These are phyloP conservation scores for Fusarium coicis DNA, from an alignment of 2,329 filamentous ascomycete species.

Conservation along the genomic window DNA sequence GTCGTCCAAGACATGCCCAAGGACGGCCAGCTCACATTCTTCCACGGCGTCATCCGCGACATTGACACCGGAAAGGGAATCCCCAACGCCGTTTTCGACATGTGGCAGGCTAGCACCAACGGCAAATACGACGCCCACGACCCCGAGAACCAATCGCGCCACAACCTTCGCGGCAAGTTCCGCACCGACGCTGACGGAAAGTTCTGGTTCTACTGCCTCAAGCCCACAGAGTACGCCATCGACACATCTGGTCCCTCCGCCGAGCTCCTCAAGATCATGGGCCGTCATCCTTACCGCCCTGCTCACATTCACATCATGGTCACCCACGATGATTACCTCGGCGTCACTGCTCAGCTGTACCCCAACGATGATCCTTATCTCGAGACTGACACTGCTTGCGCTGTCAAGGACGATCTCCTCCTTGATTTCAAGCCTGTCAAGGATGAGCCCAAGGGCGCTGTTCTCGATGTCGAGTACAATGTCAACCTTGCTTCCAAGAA, in stretches of 20 bases:
- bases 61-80: constrained; percentile 74
- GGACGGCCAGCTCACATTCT: constrained; percentile 69
- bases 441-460: constrained; percentile 51
- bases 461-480: constrained; percentile 55
- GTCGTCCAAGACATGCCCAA: constrained; percentile 72
- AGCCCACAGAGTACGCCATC: constrained; percentile 78
- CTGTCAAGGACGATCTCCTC: constrained; percentile 64
- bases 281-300: constrained; percentile 60
- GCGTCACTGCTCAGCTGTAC: constrained; percentile 81
- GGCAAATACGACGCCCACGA: constrained; percentile 83
- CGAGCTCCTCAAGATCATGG: constrained; percentile 57
- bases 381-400: constrained; percentile 58
- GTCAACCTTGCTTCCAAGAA: constrained; percentile 57
- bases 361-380: constrained; percentile 75
- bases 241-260: constrained; percentile 68
- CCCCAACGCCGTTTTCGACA: constrained; percentile 75
- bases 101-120: constrained; percentile 82
- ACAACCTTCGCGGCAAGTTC: constrained; percentile 84
- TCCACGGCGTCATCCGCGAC: constrained; percentile 76
- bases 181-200: constrained; percentile 74
- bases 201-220: constrained; percentile 79
- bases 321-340: constrained; percentile 73
- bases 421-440: constrained; percentile 60
- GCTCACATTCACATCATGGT: constrained; percentile 65
- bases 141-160: constrained; percentile 74